Evolutionary conservation across 2,329 filamentous ascomycete species (phyloP), one percentile per base, ranked within the genome.

Genomic region (Cercospora sesami): DNA sequence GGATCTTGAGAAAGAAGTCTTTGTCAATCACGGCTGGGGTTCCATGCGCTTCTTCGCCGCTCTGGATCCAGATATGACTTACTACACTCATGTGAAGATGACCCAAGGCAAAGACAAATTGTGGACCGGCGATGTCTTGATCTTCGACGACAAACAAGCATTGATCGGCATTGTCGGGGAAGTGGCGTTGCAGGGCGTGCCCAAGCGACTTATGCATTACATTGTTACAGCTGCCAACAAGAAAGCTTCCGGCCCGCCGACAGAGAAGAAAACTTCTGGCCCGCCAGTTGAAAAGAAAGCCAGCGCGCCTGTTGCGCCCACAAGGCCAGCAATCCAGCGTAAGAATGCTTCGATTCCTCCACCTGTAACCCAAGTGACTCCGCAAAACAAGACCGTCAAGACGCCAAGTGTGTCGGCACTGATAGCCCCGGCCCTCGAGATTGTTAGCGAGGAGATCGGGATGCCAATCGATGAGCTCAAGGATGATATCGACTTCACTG

Each of bases 101-200:
- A 68, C 72, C 14, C 69, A 74, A 2, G 68, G 64, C 7, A 74
- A 77, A 1, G 76, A 81, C 16, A 74, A 73, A 8, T 66, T 78
- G 16, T 81, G 75, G 65, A 59, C 73, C 0, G 81, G 81, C 21
- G 81, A 83, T 65, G 76, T 82, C 23, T 14, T 62, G 28, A 58
- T 70, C 26, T 68, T 68, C 16, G 66, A 68, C 28, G 77, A 80
- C 12, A 75, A 77, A 6, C 72, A 72, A 5, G 66, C 63, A 26
- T 30, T 68, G 21, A 57, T 68, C n/a, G 66, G 45, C 21, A 68
- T 78, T 60, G 73, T 80, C 1, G 75, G 71, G 2, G 75, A 73
- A 1, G 74, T 78, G 36, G 65, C 69, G 16, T 58, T 71, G 12
- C 71, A 72, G 57, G 69, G 71, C 30, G 69, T 72, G 18, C 71